phyloP scores from a whole-genome alignment of 345 rosid species.

The Citrus glauca region DNA sequence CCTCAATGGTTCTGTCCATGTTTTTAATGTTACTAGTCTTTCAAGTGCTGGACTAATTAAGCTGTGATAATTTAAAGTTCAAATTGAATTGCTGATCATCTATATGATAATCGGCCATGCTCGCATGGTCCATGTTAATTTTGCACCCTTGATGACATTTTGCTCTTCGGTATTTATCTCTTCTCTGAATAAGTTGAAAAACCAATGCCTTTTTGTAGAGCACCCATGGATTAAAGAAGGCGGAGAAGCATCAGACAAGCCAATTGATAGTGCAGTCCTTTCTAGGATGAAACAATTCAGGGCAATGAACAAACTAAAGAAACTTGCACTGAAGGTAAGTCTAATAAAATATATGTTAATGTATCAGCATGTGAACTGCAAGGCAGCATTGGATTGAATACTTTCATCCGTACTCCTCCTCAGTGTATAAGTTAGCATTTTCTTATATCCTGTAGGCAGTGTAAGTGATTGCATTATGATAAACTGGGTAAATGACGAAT shows the following conservation, averaged over 20 bases:
- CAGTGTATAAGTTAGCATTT: background rate
- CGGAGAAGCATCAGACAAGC: slow-evolving; percentile 84
- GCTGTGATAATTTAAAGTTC: background rate
- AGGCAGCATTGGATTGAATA: background rate
- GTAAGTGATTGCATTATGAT: background rate
- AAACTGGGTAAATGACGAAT: background rate
- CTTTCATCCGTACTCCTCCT: background rate
- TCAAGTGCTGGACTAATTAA: background rate
- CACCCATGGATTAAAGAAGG: slow-evolving; percentile 76
- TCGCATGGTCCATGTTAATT: background rate
- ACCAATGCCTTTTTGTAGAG: slow-evolving; percentile 27
- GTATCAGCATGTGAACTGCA: background rate
- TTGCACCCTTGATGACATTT: background rate
- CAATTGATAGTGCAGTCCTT: slow-evolving; percentile 83
- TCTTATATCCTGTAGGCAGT: background rate
- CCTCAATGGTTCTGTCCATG: background rate
- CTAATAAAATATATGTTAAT: background rate
- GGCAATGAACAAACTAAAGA: slow-evolving; percentile 92
- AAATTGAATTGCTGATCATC: background rate
- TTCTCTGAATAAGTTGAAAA: background rate
- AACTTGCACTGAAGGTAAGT: slow-evolving; percentile 85
- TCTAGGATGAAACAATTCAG: slow-evolving; percentile 94
- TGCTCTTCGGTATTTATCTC: background rate
- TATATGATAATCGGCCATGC: background rate
- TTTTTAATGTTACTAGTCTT: background rate